phyloP scores from a whole-genome alignment of 352 stramenopile genomes.

The Phytophthora europaea region DNA sequence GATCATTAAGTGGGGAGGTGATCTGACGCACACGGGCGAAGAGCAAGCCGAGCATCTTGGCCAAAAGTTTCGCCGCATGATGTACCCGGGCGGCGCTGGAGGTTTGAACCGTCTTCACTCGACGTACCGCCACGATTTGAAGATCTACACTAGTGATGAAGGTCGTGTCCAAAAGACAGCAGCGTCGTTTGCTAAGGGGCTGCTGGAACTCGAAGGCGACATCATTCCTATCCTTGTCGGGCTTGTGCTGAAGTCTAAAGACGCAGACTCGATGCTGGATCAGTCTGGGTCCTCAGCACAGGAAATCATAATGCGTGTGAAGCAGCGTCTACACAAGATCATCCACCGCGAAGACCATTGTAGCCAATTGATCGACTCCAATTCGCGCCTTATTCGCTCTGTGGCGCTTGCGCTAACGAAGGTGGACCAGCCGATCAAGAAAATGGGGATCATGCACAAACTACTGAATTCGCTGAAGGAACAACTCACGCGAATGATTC shows the following conservation, averaged over 20 bases:
- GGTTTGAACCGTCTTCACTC: constrained; percentile 99
- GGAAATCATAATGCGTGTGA: constrained; percentile 92
- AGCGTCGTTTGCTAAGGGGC: constrained; percentile 98
- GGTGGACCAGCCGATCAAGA: constrained; percentile 95
- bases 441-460: constrained; percentile 93
- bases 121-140: constrained; percentile 99
- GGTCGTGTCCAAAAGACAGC: constrained; percentile 99
- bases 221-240: constrained; percentile 99
- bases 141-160: constrained; percentile 99
- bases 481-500: constrained; percentile 81
- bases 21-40: constrained; percentile 97
- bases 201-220: constrained; percentile 99
- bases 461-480: constrained; percentile 96
- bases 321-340: constrained; percentile 89
- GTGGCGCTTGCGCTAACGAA: constrained; percentile 80
- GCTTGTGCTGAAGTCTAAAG: constrained; percentile 91
- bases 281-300: constrained; percentile 96
- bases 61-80: constrained; percentile 88
- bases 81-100: constrained; percentile 94
- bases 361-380: constrained; percentile 78
- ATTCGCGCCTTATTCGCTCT: constrained; percentile 83
- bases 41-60: constrained; percentile 97
- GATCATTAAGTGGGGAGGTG: constrained; percentile 99
- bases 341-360: constrained; percentile 89
- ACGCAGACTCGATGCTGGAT: constrained; percentile 98